Conservation (phyloP, 148 eudicot genomes). For the Fagopyrum homotropicum region DNA sequence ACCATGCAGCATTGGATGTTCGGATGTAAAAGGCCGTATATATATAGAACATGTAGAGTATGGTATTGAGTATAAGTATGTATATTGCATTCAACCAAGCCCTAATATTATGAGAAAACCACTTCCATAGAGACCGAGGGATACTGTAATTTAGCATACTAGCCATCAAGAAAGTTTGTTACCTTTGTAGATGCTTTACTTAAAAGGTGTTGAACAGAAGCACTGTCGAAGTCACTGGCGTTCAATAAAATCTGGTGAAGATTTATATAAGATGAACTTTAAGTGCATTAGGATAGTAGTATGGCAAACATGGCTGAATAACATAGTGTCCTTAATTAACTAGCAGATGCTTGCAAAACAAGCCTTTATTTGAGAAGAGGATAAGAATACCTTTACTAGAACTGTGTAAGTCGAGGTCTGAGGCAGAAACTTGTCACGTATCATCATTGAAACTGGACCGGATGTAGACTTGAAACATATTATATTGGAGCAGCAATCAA, state of each 20-base stretch:
- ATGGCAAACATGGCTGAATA: background rate
- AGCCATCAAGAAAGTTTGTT: slow-evolving; percentile 5
- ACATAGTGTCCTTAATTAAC: too few relatives aligned
- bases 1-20: too few relatives aligned
- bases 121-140: background rate
- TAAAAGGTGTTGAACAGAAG: slow-evolving; percentile 61
- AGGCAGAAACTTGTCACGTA: slow-evolving; percentile 54
- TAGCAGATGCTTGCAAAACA: too few relatives aligned
- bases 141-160: background rate
- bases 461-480: slow-evolving; percentile 62
- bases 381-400: slow-evolving; percentile 55
- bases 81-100: too few relatives aligned
- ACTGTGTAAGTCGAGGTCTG: slow-evolving; percentile 45
- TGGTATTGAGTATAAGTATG: too few relatives aligned
- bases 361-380: slow-evolving; percentile 7
- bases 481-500: slow-evolving; percentile 65
- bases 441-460: slow-evolving; percentile 60
- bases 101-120: background rate
- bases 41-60: background rate
- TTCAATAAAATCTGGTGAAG: slow-evolving; percentile 46
- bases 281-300: background rate
- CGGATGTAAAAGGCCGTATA: too few relatives aligned
- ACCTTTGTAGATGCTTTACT: slow-evolving; percentile 50
- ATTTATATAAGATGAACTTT: background rate
- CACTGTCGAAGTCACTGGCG: slow-evolving; percentile 48